Evolutionary conservation across 345 rosid species (phyloP), one percentile per base, ranked within the genome.

Genomic region (Lagerstroemia speciosa): DNA sequence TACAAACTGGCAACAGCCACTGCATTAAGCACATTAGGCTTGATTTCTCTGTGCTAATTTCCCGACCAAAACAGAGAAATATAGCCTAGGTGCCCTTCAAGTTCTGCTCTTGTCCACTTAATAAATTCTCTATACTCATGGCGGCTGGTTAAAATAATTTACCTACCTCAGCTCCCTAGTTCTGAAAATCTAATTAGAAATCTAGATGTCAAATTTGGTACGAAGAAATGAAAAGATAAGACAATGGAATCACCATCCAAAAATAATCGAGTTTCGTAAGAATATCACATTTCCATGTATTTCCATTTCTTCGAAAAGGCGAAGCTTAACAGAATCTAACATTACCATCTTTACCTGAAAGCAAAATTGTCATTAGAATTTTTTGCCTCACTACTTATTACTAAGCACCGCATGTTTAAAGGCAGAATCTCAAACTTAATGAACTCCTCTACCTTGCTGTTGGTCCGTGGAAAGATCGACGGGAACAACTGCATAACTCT

Each of bases 401-500:
- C 14, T 14, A 41, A 9, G 46, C 22, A 48, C 20, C 20, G 63
- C 63, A 11, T 10, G 15, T 27, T 14, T 27, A 26, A 58, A 58
- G 63, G 19, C 15, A 58, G 63, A 58, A 24, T 22, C 53, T 48
- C 33, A 19, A 27, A 10, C 20, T 1, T 10, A 58, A 30, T 10
- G 6, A 66, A 43, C 26, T 62, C 31, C 45, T 37, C 36, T 79
- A 95, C 99, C 93, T 84, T 92, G 97, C 68, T 84, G 96, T 38
- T 91, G 89, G 46, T 76, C 74, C 1, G 99, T 95, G 20, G 96
- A 81, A 72, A 86, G 75, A 78, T 89, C 99, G 68, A 81, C 84
- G 2, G 96, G 90, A 72, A 94, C 88, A 72, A 94, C 68, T 17
- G 98, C 99, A 57, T 94, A 94, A 78, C 84, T 88, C 85, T 95